Conservation (phyloP, 1,284 basidiomycete species). For the Rhodotorula sp. region DNA sequence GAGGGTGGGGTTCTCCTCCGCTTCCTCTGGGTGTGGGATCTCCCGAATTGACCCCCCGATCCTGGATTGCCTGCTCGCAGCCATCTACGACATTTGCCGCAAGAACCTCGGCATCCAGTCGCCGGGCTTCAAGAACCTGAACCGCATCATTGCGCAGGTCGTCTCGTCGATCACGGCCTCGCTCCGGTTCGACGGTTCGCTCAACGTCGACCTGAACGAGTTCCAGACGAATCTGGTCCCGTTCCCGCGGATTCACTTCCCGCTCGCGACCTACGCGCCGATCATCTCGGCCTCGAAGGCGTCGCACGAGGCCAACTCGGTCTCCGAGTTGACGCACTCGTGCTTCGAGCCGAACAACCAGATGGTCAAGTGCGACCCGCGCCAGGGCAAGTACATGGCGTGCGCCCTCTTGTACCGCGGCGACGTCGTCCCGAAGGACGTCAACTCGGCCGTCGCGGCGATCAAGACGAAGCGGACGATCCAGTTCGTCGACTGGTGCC, state of each 20-base stretch:
- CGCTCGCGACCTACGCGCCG: constrained; percentile 91
- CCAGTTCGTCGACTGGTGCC: constrained; percentile 95
- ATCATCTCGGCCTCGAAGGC: constrained; percentile 79
- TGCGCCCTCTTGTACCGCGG: constrained; percentile 57
- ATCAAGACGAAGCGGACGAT: constrained; percentile 98
- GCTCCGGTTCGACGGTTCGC: constrained; percentile 92
- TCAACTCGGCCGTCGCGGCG: constrained; percentile 84
- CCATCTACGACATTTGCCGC: constrained; percentile 99
- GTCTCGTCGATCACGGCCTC: constrained; percentile 98
- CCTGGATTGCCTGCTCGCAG: constrained; percentile 39
- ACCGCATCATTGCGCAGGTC: constrained; percentile 94
- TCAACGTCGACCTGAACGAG: constrained; percentile 97
- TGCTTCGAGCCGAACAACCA: constrained; percentile 98
- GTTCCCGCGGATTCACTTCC: constrained; percentile 87
- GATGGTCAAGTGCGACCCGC: constrained; percentile 96
- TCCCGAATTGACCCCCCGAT: background rate
- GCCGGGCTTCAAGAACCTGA: constrained; percentile 92
- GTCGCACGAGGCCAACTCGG: constrained; percentile 94
- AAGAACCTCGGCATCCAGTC: constrained; percentile 81
- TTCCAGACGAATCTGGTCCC: constrained; percentile 64
- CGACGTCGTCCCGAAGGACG: constrained; percentile 98
- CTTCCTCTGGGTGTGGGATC: background rate
- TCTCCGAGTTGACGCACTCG: constrained; percentile 96
- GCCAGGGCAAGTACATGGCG: constrained; percentile 83
- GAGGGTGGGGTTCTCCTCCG: constrained; percentile 52